Evolutionary conservation across 768 basidiomycete species (phyloP), one percentile per base, ranked within the genome.

Genomic region (Hericium erinaceus): DNA sequence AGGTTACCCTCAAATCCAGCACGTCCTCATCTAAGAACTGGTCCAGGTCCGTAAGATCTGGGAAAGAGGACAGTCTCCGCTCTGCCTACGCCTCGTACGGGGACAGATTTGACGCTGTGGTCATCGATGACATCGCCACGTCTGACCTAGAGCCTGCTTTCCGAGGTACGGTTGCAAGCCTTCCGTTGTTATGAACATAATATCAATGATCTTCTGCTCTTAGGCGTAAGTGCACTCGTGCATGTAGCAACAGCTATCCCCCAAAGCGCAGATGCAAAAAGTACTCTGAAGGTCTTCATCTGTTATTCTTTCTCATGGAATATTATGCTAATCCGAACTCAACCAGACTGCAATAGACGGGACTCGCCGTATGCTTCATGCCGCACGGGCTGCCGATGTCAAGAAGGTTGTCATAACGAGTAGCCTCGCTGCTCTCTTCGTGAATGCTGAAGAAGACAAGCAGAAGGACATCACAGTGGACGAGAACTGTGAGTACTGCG

Each of bases 81-180:
- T 41, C 58, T 24, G 46, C 33, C 46, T 64, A 63, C 57, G 60
- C 56, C 22, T 58, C 60, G 1, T 60, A 57, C 46, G 58, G 61
- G 18, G 56, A 61, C 48, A 56, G 48, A 13, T 63, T 66, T 13
- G 41, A 65, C 11, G 57, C 61, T 12, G 61, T 55, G 2, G 57
- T 56, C 1, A 39, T 67, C 2, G 60, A 64, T 2, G 64, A 69
- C 48, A 12, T 69, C 11, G 58, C 39, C 18, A 53, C 59, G 3
- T 65, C 61, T 8, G 67, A 69, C 33, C 58, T 64, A 2, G 51
- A 59, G 2, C 39, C 39, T 0, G 59, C 60, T 6, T 33, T 69
- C 9, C 41, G 59, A 55, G 68, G 68, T 66, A 18, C 5, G 54
- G 16, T n/a, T 10, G 39, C 16, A n/a, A 4, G 9, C 33, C 33